phyloP scores from a whole-genome alignment of 345 rosid species.

The Kandelia obovata region DNA sequence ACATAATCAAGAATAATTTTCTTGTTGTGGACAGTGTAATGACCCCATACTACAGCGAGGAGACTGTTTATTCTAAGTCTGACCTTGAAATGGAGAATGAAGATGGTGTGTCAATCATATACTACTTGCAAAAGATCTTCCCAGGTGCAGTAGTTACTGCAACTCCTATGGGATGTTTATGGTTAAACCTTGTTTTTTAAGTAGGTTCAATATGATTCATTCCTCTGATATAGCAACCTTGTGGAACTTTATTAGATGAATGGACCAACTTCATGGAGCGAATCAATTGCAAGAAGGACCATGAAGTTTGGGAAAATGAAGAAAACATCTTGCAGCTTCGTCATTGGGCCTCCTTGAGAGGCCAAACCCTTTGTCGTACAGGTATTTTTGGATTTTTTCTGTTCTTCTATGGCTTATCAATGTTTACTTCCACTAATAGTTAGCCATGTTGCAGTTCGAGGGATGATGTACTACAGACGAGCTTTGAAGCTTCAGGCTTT shows the following conservation, averaged over 20 bases:
- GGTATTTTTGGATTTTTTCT: constrained; percentile 42
- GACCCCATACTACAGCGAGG: constrained; percentile 98
- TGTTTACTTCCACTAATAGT: constrained; percentile 17
- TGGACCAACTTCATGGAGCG: constrained; percentile 96
- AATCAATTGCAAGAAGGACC: constrained; percentile 64
- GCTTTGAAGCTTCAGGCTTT: constrained; percentile 98
- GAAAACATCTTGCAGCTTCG: constrained; percentile 94
- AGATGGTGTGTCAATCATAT: constrained; percentile 91
- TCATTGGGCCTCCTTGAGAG: constrained; percentile 95
- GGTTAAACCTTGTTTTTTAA: constrained; percentile 9
- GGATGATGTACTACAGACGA: constrained; percentile 98
- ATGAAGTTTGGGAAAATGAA: constrained; percentile 77
- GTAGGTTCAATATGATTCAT: constrained; percentile 1
- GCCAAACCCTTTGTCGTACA: constrained; percentile 91
- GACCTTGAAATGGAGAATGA: constrained; percentile 97
- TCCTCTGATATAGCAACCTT: not conserved
- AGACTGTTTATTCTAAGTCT: constrained; percentile 81
- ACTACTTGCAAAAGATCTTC: constrained; percentile 90
- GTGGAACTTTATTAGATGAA: constrained; percentile 55
- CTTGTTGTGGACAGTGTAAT: constrained; percentile 60
- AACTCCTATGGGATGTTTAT: constrained; percentile 3
- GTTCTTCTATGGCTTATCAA: not conserved
- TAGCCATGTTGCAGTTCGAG: constrained; percentile 62
- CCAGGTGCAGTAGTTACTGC: constrained; percentile 52
- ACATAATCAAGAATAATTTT: constrained; percentile 6